Conservation (phyloP, 768 basidiomycete genomes). For the Termitomyces heimii region DNA sequence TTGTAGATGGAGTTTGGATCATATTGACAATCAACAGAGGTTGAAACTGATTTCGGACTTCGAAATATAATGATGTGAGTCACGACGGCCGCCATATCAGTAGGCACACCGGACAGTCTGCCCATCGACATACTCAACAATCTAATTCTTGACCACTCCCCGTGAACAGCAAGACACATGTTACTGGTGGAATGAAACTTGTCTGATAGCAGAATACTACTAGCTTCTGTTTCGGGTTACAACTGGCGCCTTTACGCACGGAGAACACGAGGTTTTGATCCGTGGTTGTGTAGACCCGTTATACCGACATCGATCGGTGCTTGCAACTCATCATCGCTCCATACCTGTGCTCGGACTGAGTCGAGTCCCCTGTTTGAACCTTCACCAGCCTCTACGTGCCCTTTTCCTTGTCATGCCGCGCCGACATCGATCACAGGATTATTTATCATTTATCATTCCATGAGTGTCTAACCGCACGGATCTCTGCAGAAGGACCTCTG, state of each 20-base stretch:
- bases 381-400: too few relatives aligned
- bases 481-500: background rate
- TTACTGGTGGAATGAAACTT: background rate
- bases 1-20: background rate
- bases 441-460: background rate
- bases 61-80: too few relatives aligned
- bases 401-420: background rate
- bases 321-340: background rate
- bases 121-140: background rate
- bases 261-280: background rate
- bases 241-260: background rate
- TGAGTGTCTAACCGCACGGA: background rate
- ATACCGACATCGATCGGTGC: too few relatives aligned
- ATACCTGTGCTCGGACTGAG: background rate
- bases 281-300: background rate
- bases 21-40: background rate
- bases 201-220: background rate
- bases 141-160: background rate
- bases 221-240: background rate
- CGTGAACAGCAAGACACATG: background rate
- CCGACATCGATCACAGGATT: background rate
- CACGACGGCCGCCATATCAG: too few relatives aligned
- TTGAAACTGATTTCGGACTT: background rate
- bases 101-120: background rate
- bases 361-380: background rate